Evolutionary conservation across 2,329 filamentous ascomycete species (phyloP).

Genomic region (Ilyonectria mors-panacis): DNA sequence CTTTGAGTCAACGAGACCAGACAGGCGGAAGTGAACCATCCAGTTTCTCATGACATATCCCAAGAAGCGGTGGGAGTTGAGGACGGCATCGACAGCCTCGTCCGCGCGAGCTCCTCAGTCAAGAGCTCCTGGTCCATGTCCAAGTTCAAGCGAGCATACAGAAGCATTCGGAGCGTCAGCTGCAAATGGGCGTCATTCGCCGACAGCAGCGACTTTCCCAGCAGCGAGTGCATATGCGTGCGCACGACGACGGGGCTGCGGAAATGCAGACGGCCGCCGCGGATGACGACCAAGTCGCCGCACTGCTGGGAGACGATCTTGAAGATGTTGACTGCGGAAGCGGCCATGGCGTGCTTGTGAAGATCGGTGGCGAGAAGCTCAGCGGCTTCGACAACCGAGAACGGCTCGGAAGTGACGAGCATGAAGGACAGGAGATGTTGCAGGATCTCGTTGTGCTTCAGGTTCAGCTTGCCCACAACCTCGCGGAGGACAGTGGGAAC

Average conservation of each 20-base stretch:
- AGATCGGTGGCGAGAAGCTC: slow-evolving; percentile 52
- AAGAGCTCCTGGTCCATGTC: slow-evolving; percentile 43
- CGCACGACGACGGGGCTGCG: slow-evolving; percentile 55
- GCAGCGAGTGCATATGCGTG: slow-evolving; percentile 49
- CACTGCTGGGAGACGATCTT: slow-evolving; percentile 40
- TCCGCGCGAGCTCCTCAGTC: slow-evolving; percentile 40
- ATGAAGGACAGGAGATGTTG: slow-evolving; percentile 53
- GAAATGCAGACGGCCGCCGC: slow-evolving; percentile 54
- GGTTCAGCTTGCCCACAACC: slow-evolving; percentile 25
- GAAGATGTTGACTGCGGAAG: slow-evolving; percentile 30
- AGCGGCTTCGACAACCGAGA: slow-evolving; percentile 51
- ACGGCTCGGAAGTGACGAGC: slow-evolving; percentile 52
- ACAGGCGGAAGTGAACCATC: slow-evolving; percentile 54
- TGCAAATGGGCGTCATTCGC: slow-evolving; percentile 53
- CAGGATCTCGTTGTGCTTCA: slow-evolving; percentile 37
- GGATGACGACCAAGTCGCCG: slow-evolving; percentile 50
- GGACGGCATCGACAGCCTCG: slow-evolving; percentile 42
- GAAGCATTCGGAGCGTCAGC: slow-evolving; percentile 52
- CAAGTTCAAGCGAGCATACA: slow-evolving; percentile 53
- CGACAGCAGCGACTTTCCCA: slow-evolving; percentile 54
- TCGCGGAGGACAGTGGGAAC: slow-evolving; percentile 32
- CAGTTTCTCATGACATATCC: slow-evolving; percentile 55
- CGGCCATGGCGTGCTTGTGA: slow-evolving; percentile 26
- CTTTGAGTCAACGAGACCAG: slow-evolving; percentile 48
- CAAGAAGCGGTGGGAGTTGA: slow-evolving; percentile 50